Conservation (phyloP, 768 basidiomycete genomes). For the Sutorius australiensis region DNA sequence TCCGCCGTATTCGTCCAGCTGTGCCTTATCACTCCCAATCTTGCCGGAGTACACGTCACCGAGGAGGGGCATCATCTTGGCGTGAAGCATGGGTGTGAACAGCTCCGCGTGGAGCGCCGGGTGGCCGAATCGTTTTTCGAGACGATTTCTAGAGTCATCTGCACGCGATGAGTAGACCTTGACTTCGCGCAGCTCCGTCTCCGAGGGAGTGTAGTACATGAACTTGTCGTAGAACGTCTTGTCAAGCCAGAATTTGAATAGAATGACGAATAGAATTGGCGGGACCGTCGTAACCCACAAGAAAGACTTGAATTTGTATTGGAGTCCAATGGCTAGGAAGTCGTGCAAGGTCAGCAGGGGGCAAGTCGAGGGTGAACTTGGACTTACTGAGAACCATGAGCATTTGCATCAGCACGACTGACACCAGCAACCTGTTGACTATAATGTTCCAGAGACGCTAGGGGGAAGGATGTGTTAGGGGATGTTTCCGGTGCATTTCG, state of each 20-base stretch:
- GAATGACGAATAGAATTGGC: conserved; percentile 71
- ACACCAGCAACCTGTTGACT: conserved; percentile 80
- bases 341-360: background rate
- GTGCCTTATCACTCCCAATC: conserved; percentile 58
- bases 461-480: background rate
- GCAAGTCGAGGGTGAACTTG: background rate
- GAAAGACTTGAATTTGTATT: conserved; percentile 67
- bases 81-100: conserved; percentile 85
- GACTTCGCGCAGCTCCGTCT: conserved; percentile 67
- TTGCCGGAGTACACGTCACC: conserved; percentile 74
- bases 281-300: conserved; percentile 84
- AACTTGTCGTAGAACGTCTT: conserved; percentile 65
- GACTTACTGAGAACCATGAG: conserved; percentile 82
- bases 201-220: conserved; percentile 80
- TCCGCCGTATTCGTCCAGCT: conserved; percentile 74
- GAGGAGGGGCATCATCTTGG: conserved; percentile 78
- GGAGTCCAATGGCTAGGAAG: conserved; percentile 75
- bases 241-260: conserved; percentile 83
- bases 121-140: conserved; percentile 93
- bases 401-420: conserved; percentile 81
- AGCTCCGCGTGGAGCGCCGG: conserved; percentile 84
- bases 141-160: conserved; percentile 66
- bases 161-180: conserved; percentile 76
- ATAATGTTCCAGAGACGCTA: conserved; percentile 94
- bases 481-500: background rate